These are phyloP conservation scores for Tephrocybe rancida DNA, from an alignment of 768 basidiomycete species.

Conservation along the genomic window DNA sequence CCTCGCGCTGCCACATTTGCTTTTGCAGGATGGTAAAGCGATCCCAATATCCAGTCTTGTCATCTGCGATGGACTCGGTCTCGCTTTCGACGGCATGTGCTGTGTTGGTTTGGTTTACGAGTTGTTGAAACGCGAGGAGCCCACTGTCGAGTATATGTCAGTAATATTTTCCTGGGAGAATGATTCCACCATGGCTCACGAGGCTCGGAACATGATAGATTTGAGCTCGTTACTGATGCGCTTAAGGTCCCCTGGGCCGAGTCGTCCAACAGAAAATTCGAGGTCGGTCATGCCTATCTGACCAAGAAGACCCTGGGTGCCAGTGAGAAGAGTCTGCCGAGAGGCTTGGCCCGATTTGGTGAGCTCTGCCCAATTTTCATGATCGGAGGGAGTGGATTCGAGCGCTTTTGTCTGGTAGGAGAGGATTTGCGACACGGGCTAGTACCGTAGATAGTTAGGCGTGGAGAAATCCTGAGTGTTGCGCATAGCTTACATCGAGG, in stretches of 20 bases:
- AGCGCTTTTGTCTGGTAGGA: conserved; percentile 35
- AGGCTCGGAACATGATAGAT: conserved; percentile 37
- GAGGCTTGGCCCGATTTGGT: conserved; percentile 25
- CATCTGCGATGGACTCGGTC: conserved; percentile 7
- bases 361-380: conserved; percentile 31
- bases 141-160: conserved; percentile 24
- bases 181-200: conserved; percentile 25
- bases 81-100: conserved; percentile 22
- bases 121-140: conserved; percentile 39
- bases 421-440: conserved; percentile 37
- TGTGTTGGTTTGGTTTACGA: conserved; percentile 34
- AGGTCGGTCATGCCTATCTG: conserved; percentile 42
- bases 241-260: conserved; percentile 44
- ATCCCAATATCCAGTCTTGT: conserved; percentile 19
- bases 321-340: conserved; percentile 30
- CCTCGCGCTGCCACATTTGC: conserved; percentile 33
- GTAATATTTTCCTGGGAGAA: not conserved
- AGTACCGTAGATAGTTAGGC: not conserved
- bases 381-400: conserved; percentile 33
- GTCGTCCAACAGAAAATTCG: conserved; percentile 43
- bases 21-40: conserved; percentile 32
- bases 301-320: conserved; percentile 31
- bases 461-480: not conserved
- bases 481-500: conserved; percentile 24
- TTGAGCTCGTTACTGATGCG: conserved; percentile 39